phyloP scores from a whole-genome alignment of 2,329 filamentous ascomycete species.

The Fusarium redolens region DNA sequence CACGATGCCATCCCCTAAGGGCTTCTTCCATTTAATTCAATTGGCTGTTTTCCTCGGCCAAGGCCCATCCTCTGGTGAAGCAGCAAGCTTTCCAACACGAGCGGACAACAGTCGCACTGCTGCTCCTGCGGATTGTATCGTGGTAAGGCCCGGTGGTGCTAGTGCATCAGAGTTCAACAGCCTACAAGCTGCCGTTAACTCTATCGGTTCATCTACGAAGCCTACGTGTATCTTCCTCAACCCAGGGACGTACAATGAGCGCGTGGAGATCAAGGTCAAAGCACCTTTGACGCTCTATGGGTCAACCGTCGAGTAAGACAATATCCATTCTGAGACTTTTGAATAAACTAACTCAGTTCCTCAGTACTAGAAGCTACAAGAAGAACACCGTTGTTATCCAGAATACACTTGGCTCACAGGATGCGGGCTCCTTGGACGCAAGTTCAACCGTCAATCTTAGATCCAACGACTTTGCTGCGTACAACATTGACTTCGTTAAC shows the following conservation, averaged over 20 bases:
- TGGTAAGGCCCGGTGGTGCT: not conserved
- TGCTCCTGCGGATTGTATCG: not conserved
- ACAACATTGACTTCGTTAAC: not conserved
- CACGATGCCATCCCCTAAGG: not conserved
- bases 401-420: not conserved
- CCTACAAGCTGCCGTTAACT: not conserved
- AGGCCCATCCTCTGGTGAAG: not conserved
- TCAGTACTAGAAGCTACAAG: not conserved
- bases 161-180: not conserved
- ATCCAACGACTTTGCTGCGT: not conserved
- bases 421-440: not conserved
- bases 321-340: not conserved
- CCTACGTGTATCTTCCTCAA: not conserved
- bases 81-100: not conserved
- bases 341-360: rapidly evolving
- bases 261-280: not conserved
- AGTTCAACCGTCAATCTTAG: not conserved
- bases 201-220: not conserved
- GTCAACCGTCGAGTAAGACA: not conserved
- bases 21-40: rapidly evolving
- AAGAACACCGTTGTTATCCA: not conserved
- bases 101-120: not conserved
- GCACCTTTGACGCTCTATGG: not conserved
- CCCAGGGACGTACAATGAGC: not conserved
- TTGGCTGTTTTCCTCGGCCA: rapidly evolving